Evolutionary conservation across 2,329 filamentous ascomycete species (phyloP).

Genomic region (Sclerotinia minor): DNA sequence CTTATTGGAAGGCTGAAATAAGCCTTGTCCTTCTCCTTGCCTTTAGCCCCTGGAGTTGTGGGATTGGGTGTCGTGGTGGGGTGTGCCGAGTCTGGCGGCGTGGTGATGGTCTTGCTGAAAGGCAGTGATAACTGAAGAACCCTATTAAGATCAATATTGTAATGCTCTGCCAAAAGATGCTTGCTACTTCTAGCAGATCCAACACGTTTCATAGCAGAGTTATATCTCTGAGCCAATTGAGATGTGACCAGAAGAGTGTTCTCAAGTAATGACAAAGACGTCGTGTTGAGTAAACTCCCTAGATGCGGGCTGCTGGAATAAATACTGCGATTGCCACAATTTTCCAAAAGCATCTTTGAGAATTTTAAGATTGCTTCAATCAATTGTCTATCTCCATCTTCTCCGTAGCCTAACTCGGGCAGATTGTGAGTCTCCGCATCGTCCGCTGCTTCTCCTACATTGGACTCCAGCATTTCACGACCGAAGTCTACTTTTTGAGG

Average conservation of each 20-base stretch:
- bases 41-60: conserved; percentile 61
- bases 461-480: conserved; percentile 59
- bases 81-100: conserved; percentile 48
- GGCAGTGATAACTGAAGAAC: conserved; percentile 81
- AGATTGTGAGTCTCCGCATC: conserved; percentile 53
- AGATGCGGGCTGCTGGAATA: conserved; percentile 92
- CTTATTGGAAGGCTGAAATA: conserved; percentile 46
- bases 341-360: conserved; percentile 83
- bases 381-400: conserved; percentile 78
- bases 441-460: conserved; percentile 46
- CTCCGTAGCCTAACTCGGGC: conserved; percentile 60
- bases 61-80: conserved; percentile 52
- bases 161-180: conserved; percentile 80
- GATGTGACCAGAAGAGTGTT: conserved; percentile 77
- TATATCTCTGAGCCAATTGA: conserved; percentile 87
- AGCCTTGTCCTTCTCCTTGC: conserved; percentile 80
- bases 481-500: conserved; percentile 79
- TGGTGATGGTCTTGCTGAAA: conserved; percentile 70
- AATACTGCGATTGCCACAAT: conserved; percentile 94
- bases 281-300: conserved; percentile 85
- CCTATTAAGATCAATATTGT: conserved; percentile 74
- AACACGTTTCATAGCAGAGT: conserved; percentile 78
- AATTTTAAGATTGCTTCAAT: conserved; percentile 81
- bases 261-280: conserved; percentile 75
- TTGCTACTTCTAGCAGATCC: conserved; percentile 70